These are phyloP conservation scores for Bretschneidera sinensis DNA, from an alignment of 345 rosid genomes.

Conservation along the genomic window DNA sequence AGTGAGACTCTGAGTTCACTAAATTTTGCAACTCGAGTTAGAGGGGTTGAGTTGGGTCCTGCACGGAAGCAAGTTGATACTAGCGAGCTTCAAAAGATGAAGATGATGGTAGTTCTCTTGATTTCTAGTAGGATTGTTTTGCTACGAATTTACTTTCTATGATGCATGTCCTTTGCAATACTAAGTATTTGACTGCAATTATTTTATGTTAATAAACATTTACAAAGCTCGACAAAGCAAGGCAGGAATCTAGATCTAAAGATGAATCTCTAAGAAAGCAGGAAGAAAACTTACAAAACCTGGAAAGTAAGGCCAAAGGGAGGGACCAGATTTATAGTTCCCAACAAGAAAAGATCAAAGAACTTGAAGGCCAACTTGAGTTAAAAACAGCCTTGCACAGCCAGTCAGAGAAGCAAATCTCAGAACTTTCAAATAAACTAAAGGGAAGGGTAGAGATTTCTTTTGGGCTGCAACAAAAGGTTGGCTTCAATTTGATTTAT, in stretches of 20 bases:
- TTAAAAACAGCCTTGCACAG: slow-evolving; percentile 22
- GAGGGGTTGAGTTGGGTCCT: slow-evolving; percentile 37
- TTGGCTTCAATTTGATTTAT: background rate
- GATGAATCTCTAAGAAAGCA: slow-evolving; percentile 31
- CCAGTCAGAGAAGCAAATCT: slow-evolving; percentile 28
- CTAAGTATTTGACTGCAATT: too few species aligned
- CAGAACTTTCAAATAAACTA: slow-evolving; percentile 35
- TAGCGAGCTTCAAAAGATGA: slow-evolving; percentile 36
- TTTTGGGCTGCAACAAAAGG: slow-evolving; percentile 16
- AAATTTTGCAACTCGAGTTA: slow-evolving; percentile 44
- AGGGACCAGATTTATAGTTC: slow-evolving; percentile 28
- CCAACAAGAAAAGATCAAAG: slow-evolving; percentile 31
- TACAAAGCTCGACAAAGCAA: slow-evolving; percentile 37
- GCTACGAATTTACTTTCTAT: too few species aligned
- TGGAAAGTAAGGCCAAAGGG: slow-evolving; percentile 32
- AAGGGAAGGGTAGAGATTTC: slow-evolving; percentile 31
- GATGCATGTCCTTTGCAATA: too few species aligned
- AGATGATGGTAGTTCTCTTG: slow-evolving; percentile 23
- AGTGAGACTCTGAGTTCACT: slow-evolving; percentile 43
- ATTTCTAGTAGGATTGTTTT: too few species aligned
- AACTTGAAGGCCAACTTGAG: slow-evolving; percentile 33
- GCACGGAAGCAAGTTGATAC: slow-evolving; percentile 35
- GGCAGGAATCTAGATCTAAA: slow-evolving; percentile 35
- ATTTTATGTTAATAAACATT: background rate
- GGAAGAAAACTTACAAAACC: slow-evolving; percentile 29